Evolutionary conservation across 805 yeast genomes (phyloP), one percentile per base, ranked within the genome.

Genomic region (Sugiyamaella valdiviana): DNA sequence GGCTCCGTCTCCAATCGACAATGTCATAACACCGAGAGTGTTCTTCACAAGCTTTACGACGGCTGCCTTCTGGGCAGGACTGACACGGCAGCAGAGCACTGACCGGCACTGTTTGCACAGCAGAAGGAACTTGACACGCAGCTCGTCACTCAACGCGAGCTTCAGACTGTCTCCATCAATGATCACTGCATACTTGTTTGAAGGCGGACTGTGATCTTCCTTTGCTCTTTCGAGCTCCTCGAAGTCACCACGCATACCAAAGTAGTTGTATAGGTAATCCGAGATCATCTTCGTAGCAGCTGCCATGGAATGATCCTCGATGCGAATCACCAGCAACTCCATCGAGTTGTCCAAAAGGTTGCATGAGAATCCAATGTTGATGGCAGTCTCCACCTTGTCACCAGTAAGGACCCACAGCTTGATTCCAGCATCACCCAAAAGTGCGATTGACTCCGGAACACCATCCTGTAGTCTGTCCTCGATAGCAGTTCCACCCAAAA

Each of bases 331-430:
- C 44, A 85, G 67, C 42, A 86, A 64, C 57, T 82, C 78, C 95
- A 85, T 85, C 38, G 75, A 79, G 54, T 76, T 82, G 50, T 78
- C 81, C 44, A 85, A 71, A 60, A 85, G 68, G 55, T 85, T 85
- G 66, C 95, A 85, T 14, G 89, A 81, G 61, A 84, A 85, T 2
- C 95, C 95, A 64, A 85, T 85, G 65, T 85, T 85, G 63, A 85
- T 85, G 2, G 95, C 95, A n/a, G 95, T 85, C 65, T 85, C 95
- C 41, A 85, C 81, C 63, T 83, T 80, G 66, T 85, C 95, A 55
- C 95, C 95, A 10, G 95, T 85, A 23, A 85, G 69, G 43, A 85
- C 93, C 95, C 95, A 85, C 36, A 85, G 71, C 65, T 85, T 85
- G 56, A 85, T 80, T 39, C 95, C 95, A 0, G 90, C 95, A 38